Evolutionary conservation across 192 early-diverging fungal genomes (phyloP), one percentile per base, ranked within the genome.

Genomic region (Phycomyces nitens): DNA sequence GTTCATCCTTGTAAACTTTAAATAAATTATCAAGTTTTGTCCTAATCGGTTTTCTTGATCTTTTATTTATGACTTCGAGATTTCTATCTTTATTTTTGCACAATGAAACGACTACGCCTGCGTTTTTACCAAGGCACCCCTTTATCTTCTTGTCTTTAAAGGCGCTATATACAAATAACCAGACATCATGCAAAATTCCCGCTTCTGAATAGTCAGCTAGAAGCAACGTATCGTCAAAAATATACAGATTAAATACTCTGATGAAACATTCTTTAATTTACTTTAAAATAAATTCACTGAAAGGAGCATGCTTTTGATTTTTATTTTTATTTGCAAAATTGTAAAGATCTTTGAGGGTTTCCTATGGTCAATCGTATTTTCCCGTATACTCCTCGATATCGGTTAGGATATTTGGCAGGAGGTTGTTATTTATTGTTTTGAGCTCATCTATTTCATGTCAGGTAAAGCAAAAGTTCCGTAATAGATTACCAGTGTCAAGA

Each of bases 271-370:
- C 56, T 2, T 12, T 7, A 43, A 43, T 43, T 40, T 40, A 58
- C n/a, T 58, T 58, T 1, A 20, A 21, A 5, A 18, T 42, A n/a
- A 58, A 43, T 23, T 58, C 0, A 10, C 39, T 58, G 8, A 58
- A 22, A 22, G 40, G 40, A 43, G 40, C 20, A 44, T 58, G 57
- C 21, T 22, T 18, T 21, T 42, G 56, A 0, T n/a, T n/a, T n/a
- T n/a, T n/a, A n/a, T n/a, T n/a, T n/a, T 21, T 42, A 20, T 58
- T 40, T 43, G 56, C 56, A 58, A 42, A 58, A 1, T 43, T n/a
- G 23, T 43, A 58, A 1, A 58, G 40, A 1, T 42, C 56, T 58
- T 58, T 42, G 1, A 34, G 39, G 1, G 56, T 42, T 21, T 58
- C 42, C 56, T 40, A 58, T 0, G n/a, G 1, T 23, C 23, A 20